Evolutionary conservation across 2,329 filamentous ascomycete species (phyloP), one percentile per base, ranked within the genome.

Genomic region (Colletotrichum sp.): DNA sequence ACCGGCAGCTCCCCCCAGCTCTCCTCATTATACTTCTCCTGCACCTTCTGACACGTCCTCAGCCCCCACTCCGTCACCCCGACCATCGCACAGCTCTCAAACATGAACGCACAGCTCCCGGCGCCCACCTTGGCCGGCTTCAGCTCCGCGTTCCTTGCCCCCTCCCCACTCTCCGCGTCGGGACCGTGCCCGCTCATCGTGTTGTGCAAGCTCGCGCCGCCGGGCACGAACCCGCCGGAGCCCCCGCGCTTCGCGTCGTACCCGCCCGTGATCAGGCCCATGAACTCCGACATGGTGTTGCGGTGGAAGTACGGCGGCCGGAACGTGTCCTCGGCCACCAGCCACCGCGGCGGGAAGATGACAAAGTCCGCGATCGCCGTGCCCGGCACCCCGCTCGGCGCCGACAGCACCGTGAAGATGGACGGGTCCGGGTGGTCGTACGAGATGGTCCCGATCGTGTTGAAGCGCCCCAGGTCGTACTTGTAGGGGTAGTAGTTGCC

Each of bases 401-500:
- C 92, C 2, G 93, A 91, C 28, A 94, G 87, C 6, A 95, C 93
- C 1, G 92, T 95, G 85, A 93, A 96, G 82, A 96, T 95, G 77
- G 90, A 92, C 1, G 94, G 94, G 81, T 96, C 94, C 1, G 94
- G 94, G 81, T 96, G 94, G 82, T 96, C 94, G 80, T 91, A 95
- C 9, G 91, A 93, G 78, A 95, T 92, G 70, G 89, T 92, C 24
- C 94, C 94, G 59, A 96, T 92, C 58, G 91, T 92, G 84, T 93
- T 94, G 88, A 95, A 96, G 36, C 93, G 91, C 30, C 92, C 93
- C 1, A 96, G 89, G 79, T 96, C 94, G 85, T 96, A 96, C 84
- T 96, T 96, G 89, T 92, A 95, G 0, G 94, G 94, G 76, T 94
- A 93, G 84, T 95, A 96, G 77, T 92, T 94, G 59, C 94, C 94